Evolutionary conservation across 2,329 filamentous ascomycete genomes (phyloP), one percentile per base, ranked within the genome.

Genomic region (Aspergillus uvarum): DNA sequence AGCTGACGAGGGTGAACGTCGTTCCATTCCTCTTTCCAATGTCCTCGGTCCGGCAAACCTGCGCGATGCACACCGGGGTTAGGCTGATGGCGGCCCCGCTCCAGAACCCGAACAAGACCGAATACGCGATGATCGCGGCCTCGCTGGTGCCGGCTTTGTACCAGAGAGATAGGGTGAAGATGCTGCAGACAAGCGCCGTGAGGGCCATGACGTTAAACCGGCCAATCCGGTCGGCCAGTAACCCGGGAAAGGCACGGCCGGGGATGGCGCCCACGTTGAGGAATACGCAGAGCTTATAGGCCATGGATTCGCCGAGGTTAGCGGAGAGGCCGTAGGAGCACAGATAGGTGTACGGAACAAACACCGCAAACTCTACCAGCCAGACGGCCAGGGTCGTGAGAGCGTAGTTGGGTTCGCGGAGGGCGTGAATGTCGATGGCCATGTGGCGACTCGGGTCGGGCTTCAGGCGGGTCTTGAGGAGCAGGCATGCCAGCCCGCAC

Each of bases 331-430:
- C 67, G 26, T 76, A 74, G 3, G 69, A 71, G 2, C 68, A 63
- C n/a, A 77, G 60, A 59, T 76, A 77, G 7, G 70, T 68, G 24
- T 69, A 61, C 1, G 74, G 74, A 11, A 76, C 70, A 29, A 75
- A 75, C 6, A 71, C 68, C 0, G 68, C 72, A 51, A 74, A 72
- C 50, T 74, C 72, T 21, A 73, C 68, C 5, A 75, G 65, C 59
- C 71, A 73, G 1, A 75, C 64, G 0, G 70, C 71, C 1, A 67
- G 31, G 0, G 68, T 74, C 0, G 70, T 73, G 1, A 64, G 51
- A 0, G 63, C 66, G 31, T 67, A 71, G 8, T 60, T 60, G 12
- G 54, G 31, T 26, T 73, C 70, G 2, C 49, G 60, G 4, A 73
- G 59, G 1, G 67, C 63, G 6, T 47, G 58, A 5, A 72, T 63